These are phyloP conservation scores for Elsinoe australis DNA, from an alignment of 2,329 filamentous ascomycete genomes.

Conservation along the genomic window DNA sequence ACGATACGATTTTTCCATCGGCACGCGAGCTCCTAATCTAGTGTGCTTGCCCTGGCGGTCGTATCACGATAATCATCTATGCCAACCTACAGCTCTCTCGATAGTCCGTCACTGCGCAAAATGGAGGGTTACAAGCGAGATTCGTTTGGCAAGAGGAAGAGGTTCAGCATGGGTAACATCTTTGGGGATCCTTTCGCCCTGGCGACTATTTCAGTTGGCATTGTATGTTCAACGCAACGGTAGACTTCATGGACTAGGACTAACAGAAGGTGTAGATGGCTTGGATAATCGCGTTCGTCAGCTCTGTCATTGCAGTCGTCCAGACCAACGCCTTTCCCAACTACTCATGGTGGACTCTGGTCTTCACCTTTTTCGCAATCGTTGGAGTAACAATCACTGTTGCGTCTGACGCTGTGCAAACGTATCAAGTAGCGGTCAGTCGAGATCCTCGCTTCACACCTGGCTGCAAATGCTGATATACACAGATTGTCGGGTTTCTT, in stretches of 20 bases:
- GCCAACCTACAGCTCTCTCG: slow-evolving; percentile 64
- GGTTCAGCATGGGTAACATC: slow-evolving; percentile 77
- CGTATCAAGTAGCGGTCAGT: slow-evolving; percentile 77
- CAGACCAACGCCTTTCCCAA: slow-evolving; percentile 58
- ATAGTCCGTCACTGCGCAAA: slow-evolving; percentile 67
- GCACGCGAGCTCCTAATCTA: background rate
- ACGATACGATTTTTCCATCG: too few species aligned
- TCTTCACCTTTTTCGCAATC: slow-evolving; percentile 79
- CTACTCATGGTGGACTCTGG: slow-evolving; percentile 85
- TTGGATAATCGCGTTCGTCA: slow-evolving; percentile 88
- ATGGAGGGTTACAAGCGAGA: slow-evolving; percentile 55
- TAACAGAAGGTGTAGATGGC: too few species aligned
- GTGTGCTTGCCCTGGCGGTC: slow-evolving; percentile 2
- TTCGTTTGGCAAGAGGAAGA: slow-evolving; percentile 39
- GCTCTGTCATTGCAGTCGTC: slow-evolving; percentile 65
- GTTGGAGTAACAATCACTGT: slow-evolving; percentile 72
- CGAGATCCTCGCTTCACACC: background rate
- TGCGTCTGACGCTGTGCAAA: slow-evolving; percentile 73
- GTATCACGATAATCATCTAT: slow-evolving; percentile 36
- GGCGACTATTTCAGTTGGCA: slow-evolving; percentile 82
- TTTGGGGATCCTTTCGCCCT: slow-evolving; percentile 94
- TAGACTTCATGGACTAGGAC: too few species aligned
- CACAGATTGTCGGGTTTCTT: slow-evolving; percentile 75
- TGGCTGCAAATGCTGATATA: background rate
- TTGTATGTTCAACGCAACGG: slow-evolving; percentile 47